Conservation (phyloP, 1,139 yeast species). For the Suhomyces ambrosiae region DNA sequence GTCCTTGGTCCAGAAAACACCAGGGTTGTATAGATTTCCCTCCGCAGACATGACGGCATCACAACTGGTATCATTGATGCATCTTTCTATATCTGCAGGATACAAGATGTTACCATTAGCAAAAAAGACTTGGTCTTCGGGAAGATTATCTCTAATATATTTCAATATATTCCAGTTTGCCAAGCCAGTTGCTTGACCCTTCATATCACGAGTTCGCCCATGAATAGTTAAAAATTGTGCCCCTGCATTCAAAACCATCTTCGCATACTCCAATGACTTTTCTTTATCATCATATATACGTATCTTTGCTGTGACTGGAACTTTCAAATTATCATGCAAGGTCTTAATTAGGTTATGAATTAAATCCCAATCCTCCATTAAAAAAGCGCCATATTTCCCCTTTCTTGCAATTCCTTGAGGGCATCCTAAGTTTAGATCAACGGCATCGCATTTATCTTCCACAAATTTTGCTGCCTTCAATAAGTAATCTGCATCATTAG, state of each 20-base stretch:
- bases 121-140: constrained; percentile 81
- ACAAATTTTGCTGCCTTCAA: constrained; percentile 81
- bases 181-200: constrained; percentile 92
- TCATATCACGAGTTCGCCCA: constrained; percentile 96
- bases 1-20: constrained; percentile 67
- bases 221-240: constrained; percentile 95
- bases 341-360: constrained; percentile 70
- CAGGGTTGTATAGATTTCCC: constrained; percentile 92
- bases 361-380: constrained; percentile 97
- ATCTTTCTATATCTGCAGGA: constrained; percentile 74
- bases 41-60: constrained; percentile 99
- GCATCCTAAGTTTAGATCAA: constrained; percentile 92
- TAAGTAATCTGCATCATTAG: constrained; percentile 86
- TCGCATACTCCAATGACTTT: constrained; percentile 84
- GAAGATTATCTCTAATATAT: constrained; percentile 77
- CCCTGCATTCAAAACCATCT: constrained; percentile 89
- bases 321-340: constrained; percentile 69
- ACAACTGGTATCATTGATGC: constrained; percentile 62
- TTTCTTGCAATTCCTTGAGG: constrained; percentile 96
- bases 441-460: constrained; percentile 88
- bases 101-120: constrained; percentile 92
- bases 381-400: constrained; percentile 92
- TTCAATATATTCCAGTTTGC: constrained; percentile 89
- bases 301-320: constrained; percentile 96
- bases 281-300: constrained; percentile 85